Evolutionary conservation across 1,139 yeast genomes (phyloP).

Genomic region (Zhuliangozyma parablackwelliae): DNA sequence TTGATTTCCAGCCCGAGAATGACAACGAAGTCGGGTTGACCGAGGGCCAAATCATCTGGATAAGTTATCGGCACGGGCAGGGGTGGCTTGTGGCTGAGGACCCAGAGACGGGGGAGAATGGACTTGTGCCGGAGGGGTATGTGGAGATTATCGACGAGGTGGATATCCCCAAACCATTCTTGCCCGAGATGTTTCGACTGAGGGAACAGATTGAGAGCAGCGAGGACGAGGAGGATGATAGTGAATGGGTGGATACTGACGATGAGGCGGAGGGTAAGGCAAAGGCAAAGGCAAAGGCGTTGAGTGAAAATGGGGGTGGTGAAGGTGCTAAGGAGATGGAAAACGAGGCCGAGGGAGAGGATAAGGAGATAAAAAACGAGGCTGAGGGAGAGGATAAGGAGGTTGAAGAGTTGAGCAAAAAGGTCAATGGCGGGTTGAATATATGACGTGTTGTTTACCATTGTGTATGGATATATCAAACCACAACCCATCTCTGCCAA

Average conservation of each 20-base stretch:
- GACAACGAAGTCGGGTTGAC: slow-evolving; percentile 78
- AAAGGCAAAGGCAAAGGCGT: no score
- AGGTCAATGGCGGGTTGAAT: no score
- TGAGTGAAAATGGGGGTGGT: slow-evolving; percentile 11
- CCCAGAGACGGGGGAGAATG: slow-evolving; percentile 74
- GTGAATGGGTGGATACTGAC: slow-evolving; percentile 38
- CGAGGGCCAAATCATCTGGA: slow-evolving; percentile 84
- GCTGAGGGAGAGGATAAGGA: no score
- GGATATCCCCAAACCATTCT: slow-evolving; percentile 46
- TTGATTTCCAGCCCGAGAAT: slow-evolving; percentile 88
- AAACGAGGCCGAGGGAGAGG: no score
- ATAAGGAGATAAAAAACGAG: no score
- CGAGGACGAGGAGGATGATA: slow-evolving; percentile 18
- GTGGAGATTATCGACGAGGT: slow-evolving; percentile 52
- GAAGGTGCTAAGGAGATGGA: slow-evolving; percentile 17
- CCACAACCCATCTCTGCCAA: no score
- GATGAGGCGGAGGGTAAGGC: slow-evolving; percentile 7
- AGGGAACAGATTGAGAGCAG: slow-evolving; percentile 8
- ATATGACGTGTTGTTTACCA: no score
- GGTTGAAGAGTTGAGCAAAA: no score
- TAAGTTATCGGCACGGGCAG: slow-evolving; percentile 90
- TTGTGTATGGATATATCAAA: no score
- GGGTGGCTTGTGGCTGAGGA: slow-evolving; percentile 98
- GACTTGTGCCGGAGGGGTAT: slow-evolving; percentile 93
- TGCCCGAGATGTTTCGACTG: slow-evolving; percentile 36